Evolutionary conservation across 441 rosid species (phyloP), one percentile per base, ranked within the genome.

Genomic region (Gossypium laxum): DNA sequence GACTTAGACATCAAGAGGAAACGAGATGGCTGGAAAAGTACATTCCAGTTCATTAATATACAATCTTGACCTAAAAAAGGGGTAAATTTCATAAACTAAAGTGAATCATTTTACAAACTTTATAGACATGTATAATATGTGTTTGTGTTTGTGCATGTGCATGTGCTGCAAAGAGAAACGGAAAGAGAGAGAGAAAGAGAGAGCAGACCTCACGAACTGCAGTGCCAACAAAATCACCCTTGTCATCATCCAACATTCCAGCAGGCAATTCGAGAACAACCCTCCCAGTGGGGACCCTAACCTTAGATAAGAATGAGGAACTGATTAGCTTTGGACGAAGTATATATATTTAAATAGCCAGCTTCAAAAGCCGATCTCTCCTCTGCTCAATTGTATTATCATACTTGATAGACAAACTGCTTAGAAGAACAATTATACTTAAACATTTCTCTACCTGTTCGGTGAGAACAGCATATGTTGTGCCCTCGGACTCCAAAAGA

Each of bases 201-300:
- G 70, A 82, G 62, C 26, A 74, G 67, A 91, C 97, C 96, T 93
- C 97, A 6, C 93, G 96, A 78, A 88, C 91, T 26, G 96, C 98
- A 61, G 97, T 88, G 68, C 97, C 96, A 67, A 91, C 85, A 72
- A 91, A 91, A 77, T 88, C 96, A 67, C 91, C 90, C 77, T 85
- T 59, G 79, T 87, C 96, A 80, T 80, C 93, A 83, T 88, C 91
- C 85, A 88, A 78, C 97, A 89, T 93, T 71, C 98, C 98, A 78
- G 97, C 98, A 48, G 97, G 97, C 85, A 93, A 74, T 75, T 93
- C 98, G 86, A 93, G 74, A 41, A 91, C 79, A 75, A 82, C 32
- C 82, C 84, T 85, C 76, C 97, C 98, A 12, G 91, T 80, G 7
- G 98, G 98, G 72, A 87, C 97, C 72, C 97, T 77, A 80, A 77